These are phyloP conservation scores for Kodamaea kaohsiungensis DNA, from an alignment of 805 yeast species.

Conservation along the genomic window DNA sequence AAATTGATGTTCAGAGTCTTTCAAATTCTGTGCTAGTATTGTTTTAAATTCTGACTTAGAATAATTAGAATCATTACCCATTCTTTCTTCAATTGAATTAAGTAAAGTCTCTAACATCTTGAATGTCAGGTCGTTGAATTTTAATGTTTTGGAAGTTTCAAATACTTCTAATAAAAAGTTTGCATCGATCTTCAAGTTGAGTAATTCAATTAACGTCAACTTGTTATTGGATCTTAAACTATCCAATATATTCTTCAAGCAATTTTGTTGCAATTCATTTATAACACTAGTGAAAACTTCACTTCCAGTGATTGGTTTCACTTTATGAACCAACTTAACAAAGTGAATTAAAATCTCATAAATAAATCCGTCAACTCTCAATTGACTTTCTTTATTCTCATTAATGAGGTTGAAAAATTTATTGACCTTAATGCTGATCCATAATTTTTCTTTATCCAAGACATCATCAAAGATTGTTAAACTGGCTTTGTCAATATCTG, in stretches of 20 bases:
- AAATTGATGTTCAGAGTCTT: constrained; percentile 33
- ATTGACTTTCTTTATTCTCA: constrained; percentile 1
- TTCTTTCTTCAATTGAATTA: constrained; percentile 14
- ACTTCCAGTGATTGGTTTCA: constrained; percentile 41
- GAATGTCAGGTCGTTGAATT: constrained; percentile 33
- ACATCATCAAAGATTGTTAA: constrained; percentile 43
- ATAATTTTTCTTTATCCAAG: constrained; percentile 34
- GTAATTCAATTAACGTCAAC: constrained; percentile 16
- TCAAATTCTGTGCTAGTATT: constrained; percentile 27
- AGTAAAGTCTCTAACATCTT: constrained; percentile 13
- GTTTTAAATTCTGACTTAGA: constrained; percentile 29
- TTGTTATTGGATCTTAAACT: constrained; percentile 25
- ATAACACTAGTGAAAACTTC: constrained; percentile 37
- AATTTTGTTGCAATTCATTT: constrained; percentile 39
- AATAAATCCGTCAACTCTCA: constrained; percentile 39
- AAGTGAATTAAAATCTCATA: constrained; percentile 42
- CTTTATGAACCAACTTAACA: constrained; percentile 39
- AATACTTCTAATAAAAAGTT: constrained; percentile 42
- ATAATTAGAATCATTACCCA: constrained; percentile 20
- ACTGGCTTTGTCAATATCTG: constrained; percentile 43
- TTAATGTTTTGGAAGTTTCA: constrained; percentile 33
- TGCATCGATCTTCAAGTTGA: constrained; percentile 37
- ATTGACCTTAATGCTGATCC: constrained; percentile 31
- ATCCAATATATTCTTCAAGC: constrained; percentile 34
- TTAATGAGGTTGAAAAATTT: constrained; percentile 23